A percentile compares a stretch with the other conserved stretches of the same genome.
Evolutionary conservation across 306 rosid genomes (phyloP).

Genomic region (Trifolium pratense): DNA sequence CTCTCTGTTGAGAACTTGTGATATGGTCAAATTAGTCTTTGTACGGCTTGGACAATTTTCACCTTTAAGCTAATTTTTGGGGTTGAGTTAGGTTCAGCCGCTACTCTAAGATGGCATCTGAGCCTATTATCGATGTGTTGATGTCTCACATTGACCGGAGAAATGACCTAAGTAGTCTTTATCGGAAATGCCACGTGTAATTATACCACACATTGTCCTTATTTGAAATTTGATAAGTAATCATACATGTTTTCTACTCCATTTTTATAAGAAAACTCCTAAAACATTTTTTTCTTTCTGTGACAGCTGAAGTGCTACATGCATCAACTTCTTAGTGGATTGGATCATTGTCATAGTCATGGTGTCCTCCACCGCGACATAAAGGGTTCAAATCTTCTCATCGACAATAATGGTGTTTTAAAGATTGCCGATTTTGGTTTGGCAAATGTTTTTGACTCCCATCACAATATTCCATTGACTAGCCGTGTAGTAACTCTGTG

Average conservation of each 20-base stretch:
- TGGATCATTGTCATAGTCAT: constrained; percentile 84
- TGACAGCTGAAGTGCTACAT: constrained; percentile 90
- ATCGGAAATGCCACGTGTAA: background rate
- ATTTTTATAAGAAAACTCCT: constrained; percentile 36
- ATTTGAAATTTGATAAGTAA: constrained; percentile 5
- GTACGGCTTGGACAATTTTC: background rate
- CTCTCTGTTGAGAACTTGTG: background rate
- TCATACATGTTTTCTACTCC: constrained; percentile 10
- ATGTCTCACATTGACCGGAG: background rate
- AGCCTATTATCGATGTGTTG: background rate
- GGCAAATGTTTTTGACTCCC: constrained; percentile 82
- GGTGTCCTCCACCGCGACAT: constrained; percentile 97
- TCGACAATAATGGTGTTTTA: constrained; percentile 77
- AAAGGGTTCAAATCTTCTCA: constrained; percentile 96
- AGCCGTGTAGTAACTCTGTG: constrained; percentile 97
- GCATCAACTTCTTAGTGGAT: constrained; percentile 92
- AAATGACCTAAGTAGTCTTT: background rate
- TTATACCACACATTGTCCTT: background rate
- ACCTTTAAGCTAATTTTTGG: background rate
- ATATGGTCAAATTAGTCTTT: background rate
- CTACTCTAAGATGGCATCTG: background rate
- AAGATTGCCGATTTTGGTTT: constrained; percentile 98
- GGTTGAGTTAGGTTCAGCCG: background rate
- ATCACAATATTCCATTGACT: constrained; percentile 69
- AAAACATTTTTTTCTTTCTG: constrained; percentile 31